A percentile compares a stretch with the other conserved stretches of the same genome.
These are phyloP conservation scores for Emergomyces pasteurianus DNA, from an alignment of 2,329 filamentous ascomycete species.

Conservation along the genomic window DNA sequence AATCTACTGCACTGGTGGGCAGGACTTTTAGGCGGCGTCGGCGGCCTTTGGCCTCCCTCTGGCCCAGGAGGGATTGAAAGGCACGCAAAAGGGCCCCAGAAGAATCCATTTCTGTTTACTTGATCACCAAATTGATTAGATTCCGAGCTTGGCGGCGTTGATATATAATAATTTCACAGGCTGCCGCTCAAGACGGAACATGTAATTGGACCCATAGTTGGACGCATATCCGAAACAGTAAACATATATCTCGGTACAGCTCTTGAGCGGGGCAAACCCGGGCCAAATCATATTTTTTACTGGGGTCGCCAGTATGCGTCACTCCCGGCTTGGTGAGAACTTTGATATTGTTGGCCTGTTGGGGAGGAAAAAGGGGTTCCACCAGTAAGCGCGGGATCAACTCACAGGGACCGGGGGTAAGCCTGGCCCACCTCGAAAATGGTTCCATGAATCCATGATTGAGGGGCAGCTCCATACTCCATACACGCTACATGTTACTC, in stretches of 20 bases:
- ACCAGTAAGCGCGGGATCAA: not conserved
- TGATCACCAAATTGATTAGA: not conserved
- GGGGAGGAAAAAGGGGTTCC: not conserved
- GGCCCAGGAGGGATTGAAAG: slow-evolving; percentile 23
- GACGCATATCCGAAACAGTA: not conserved
- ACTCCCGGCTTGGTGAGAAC: not conserved
- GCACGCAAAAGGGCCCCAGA: slow-evolving; percentile 18
- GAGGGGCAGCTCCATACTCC: not conserved
- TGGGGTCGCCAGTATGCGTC: not conserved
- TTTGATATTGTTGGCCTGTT: not conserved
- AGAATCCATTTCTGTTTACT: not conserved
- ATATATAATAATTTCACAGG: not conserved
- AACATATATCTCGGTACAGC: not conserved
- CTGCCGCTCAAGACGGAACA: not conserved
- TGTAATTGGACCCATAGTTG: not conserved
- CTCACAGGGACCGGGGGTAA: too few relatives aligned
- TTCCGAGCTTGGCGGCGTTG: not conserved
- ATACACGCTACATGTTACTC: too few relatives aligned
- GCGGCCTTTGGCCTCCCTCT: slow-evolving; percentile 32
- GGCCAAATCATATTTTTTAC: not conserved
- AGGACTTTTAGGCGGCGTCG: slow-evolving; percentile 38
- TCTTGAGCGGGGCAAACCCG: not conserved
- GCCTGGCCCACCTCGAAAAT: too few relatives aligned
- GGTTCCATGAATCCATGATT: too few relatives aligned
- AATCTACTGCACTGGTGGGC: slow-evolving; percentile 38